These are phyloP conservation scores for Tephrocybe sp. DNA, from an alignment of 768 basidiomycete species.

Conservation along the genomic window DNA sequence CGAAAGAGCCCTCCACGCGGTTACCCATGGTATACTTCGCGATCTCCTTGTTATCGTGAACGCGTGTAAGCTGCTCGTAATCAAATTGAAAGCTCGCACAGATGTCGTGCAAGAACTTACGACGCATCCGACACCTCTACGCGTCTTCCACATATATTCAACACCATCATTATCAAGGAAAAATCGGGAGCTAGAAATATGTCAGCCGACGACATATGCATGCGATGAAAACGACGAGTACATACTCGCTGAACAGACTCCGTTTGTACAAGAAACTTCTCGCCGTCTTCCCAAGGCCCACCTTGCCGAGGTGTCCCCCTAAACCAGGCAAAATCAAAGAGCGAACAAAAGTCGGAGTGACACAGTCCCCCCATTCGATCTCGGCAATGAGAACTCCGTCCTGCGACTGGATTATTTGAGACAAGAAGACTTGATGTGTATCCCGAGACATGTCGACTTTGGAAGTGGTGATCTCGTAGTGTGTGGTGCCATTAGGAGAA, in stretches of 20 bases:
- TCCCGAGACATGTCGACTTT: conserved; percentile 19
- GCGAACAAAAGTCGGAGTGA: conserved; percentile 41
- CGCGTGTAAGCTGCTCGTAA: conserved; percentile 35
- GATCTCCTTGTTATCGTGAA: conserved; percentile 37
- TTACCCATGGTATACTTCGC: conserved; percentile 36
- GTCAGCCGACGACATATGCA: conserved; percentile 3
- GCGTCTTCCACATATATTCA: conserved; percentile 51
- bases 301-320: conserved; percentile 24
- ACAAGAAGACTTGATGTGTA: conserved; percentile 30
- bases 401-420: conserved; percentile 41
- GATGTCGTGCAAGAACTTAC: conserved; percentile 28
- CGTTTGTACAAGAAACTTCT: conserved; percentile 44
- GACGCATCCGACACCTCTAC: conserved; percentile 37
- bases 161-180: conserved; percentile 49
- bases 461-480: conserved; percentile 47
- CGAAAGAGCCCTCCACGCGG: conserved; percentile 45
- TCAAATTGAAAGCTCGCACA: neutral
- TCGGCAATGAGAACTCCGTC: conserved; percentile 47
- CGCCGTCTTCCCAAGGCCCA: conserved; percentile 32
- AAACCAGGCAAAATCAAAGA: conserved; percentile 36
- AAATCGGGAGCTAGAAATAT: conserved; percentile 39
- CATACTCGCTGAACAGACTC: conserved; percentile 39
- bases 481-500: conserved; percentile 48
- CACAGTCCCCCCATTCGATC: conserved; percentile 46
- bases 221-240: conserved; percentile 16